Conservation (phyloP, 768 basidiomycete species). For the Pleurotus tuoliensis region DNA sequence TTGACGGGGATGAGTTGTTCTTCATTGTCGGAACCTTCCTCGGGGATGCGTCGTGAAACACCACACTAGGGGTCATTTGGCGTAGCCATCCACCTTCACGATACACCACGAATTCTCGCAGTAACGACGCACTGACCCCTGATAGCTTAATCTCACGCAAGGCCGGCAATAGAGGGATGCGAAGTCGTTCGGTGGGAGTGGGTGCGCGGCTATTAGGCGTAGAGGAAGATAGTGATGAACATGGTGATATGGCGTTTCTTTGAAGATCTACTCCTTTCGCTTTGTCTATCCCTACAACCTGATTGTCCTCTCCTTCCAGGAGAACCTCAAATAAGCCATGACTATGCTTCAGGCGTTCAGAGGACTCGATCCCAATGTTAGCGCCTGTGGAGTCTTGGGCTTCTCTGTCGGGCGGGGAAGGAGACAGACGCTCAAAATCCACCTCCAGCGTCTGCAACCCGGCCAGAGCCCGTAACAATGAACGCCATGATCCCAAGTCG, state of each 20-base stretch:
- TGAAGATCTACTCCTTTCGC: slow-evolving; percentile 6
- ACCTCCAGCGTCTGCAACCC: slow-evolving; percentile 37
- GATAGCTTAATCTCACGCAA: slow-evolving; percentile 18
- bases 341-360: slow-evolving; percentile 5
- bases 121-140: slow-evolving; percentile 16
- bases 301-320: slow-evolving; percentile 17
- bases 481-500: slow-evolving; percentile 26
- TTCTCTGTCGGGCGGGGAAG: background rate
- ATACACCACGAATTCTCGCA: slow-evolving; percentile 15
- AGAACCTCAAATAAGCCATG: slow-evolving; percentile 30
- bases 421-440: slow-evolving; percentile 32
- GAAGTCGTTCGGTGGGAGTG: background rate
- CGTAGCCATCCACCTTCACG: slow-evolving; percentile 10
- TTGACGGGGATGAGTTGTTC: background rate
- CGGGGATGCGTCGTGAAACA: no score
- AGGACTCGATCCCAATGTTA: background rate
- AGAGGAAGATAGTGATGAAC: background rate
- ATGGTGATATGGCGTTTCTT: background rate
- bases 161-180: slow-evolving; percentile 16
- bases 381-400: background rate
- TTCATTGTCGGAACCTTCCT: background rate
- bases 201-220: background rate
- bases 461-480: slow-evolving; percentile 29
- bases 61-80: background rate
- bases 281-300: no score